Base-by-base conservation (phyloP, 345 rosid species). In the Rhodomyrtus tomentosa region DNA sequence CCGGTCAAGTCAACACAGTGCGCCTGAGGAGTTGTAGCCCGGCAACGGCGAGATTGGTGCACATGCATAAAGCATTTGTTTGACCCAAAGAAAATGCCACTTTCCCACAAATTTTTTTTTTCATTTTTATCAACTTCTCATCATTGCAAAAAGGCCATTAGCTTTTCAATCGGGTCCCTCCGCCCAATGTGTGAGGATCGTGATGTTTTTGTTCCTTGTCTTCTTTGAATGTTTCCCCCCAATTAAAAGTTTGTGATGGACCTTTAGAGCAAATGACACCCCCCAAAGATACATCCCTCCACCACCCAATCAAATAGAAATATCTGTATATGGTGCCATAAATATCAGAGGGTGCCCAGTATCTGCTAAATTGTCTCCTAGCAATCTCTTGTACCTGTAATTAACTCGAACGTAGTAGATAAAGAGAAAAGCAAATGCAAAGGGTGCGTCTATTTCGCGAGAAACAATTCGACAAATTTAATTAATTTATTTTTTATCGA, bases 121-220 rank as follows among this genome's bases (percentile, higher is more conserved):
- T 32, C 76, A 68, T 36, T 68, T 36, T 5, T 68, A 8, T 45
- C 38, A 68, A 68, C 76, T 68, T 68, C 76, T 10, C 76, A 68
- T 68, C 76, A 82, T 82, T 55, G 74, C 59, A 82, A 82, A 82
- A 82, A 82, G 84, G 76, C 84, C 76, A 82, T 55, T 55, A 82
- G 45, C 84, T 82, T 82, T 82, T 55, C 51, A 81, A n/a, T 81
- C 2, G 82, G 83, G 55, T 54, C 83, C 83, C 83, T 16, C 83
- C 83, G 29, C 52, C 52, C 45, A 51, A 12, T 50, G 13, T 81
- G 3, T 81, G 83, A 81, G 83, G 83, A 68, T 36, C 4, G 76
- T 68, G 76, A 68, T 22, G 25, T 9, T 68, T 32, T 68, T 36
- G 16, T 32, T 68, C 13, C 42, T 42, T 18, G 22, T 55, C 32